Base-by-base conservation (phyloP, 345 rosid species). In the Geranium brycei region DNA sequence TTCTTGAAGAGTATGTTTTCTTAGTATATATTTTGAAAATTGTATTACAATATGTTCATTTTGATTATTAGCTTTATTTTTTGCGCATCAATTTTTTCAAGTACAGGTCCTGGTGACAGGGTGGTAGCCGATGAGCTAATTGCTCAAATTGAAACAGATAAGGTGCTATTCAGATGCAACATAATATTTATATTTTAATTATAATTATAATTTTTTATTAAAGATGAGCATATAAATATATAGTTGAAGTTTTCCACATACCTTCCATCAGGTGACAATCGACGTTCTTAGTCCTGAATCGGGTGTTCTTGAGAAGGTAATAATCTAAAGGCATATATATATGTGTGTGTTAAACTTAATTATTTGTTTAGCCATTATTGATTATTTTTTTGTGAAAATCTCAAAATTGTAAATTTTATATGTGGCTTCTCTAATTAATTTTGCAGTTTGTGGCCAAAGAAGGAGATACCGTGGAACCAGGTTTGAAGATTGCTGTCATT, bases 391-490 rank as follows among this genome's bases (percentile, higher is more conserved):
- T 35, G 41, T 35, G 10, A 35, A 35, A 35, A 4, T 35, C 41
- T 4, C 41, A 4, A 35, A 35, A 35, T 3, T 1, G 7, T 3
- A 4, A 47, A 47, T 47, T 5, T 47, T 47, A 47, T 13, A 6
- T 47, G 53, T 11, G 53, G 53, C 53, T 47, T 47, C 53, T 47
- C 13, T 47, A 47, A 6, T 47, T 47, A 8, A 47, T 10, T 47
- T 73, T 16, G 59, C 82, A 91, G 99, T 80, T 81, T 69, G 69
- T 85, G 59, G 99, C 91, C 60, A 91, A 87, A 74, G 99, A 87
- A 81, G 99, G 99, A 17, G 99, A 91, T 59, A 95, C 95, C 35
- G 99, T 95, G 58, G 97, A 88, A 67, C 96, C 99, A 0, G 96
- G 97, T 68, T 67, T 80, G 68, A 95, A 81, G 73, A 73, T 95